Evolutionary conservation across 192 early-diverging fungal genomes (phyloP), one percentile per base, ranked within the genome.

Genomic region (Lunasporangiospora selenospora): DNA sequence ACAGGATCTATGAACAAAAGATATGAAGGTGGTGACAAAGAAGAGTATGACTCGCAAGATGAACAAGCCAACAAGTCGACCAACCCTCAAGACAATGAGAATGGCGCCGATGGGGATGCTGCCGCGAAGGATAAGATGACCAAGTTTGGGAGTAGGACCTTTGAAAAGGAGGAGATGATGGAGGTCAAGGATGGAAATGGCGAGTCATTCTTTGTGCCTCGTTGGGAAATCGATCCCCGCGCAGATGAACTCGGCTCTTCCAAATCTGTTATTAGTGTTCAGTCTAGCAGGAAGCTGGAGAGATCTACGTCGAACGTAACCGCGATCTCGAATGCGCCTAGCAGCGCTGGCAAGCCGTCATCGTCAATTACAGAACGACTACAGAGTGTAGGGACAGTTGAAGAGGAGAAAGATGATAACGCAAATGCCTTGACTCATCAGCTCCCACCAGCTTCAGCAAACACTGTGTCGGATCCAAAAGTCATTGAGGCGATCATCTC

Each of bases 141-240:
- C 54, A 73, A 62, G 41, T 62, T 73, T 30, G 58, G 53, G 6
- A 73, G 69, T 43, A 57, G 69, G 23, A 73, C 69, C 1, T 73
- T 73, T 45, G 69, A 73, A 51, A 73, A 73, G 55, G 69, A 73
- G 23, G 69, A 73, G 42, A 73, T 73, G 69, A 73, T 73, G 21
- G 69, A 73, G 26, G 69, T 73, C 4, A 73, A 73, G 27, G 69
- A 73, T 31, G 69, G 69, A 5, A 58, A 59, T 19, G 69, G 69
- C 7, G 69, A 73, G 26, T 73, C 69, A 6, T 73, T 73, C 49
- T 73, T 73, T 58, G 52, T 73, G 4, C 69, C 69, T 45, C 69
- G 69, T 18, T 73, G 69, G 69, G 60, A 73, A 27, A 23, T 73
- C 4, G 69, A 73, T 31, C 69, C 69, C 26, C 37, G 69, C 13